Base-by-base conservation (phyloP, 768 basidiomycete species). In the Lanmaoa pseudosensibilis region DNA sequence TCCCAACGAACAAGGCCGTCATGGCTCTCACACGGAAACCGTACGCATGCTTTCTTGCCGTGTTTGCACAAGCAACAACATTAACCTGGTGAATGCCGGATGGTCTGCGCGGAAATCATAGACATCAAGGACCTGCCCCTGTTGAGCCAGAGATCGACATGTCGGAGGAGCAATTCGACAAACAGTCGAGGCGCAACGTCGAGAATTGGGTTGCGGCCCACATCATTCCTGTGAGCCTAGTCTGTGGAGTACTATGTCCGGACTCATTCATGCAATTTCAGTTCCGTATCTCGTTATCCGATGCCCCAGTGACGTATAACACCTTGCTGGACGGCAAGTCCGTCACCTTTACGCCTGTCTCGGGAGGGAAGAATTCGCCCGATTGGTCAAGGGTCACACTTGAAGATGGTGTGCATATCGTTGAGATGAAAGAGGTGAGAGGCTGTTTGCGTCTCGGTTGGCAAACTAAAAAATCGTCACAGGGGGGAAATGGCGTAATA, bases 1-100 rank as follows among this genome's bases (percentile, higher is more conserved):
- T 87, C 5, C 93, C 93, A 1, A 90, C 88, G 25, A 94, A 96
- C 72, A 90, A 87, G 70, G 93, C 92, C 10, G 84, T 94, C 16
- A 91, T 93, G 83, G 85, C 86, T 5, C 74, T 94, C 51, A 69
- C 84, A 3, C 75, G 84, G 65, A 94, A 94, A 73, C 93, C 93
- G 90, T 94, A 73, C 74, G 89, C 77, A 32, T 1, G 2, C n/a
- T 10, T 27, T 15, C 39, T 27, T 18, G 1, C 34, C 49, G 5
- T 9, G 12, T 43, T 25, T 15, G 8, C 43, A 21, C 39, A n/a
- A 19, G 5, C 13, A 6, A 6, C 2, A 27, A 27, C 27, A 11
- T 10, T 48, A 1, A 46, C n/a, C n/a, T 33, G 1, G 11, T 2
- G 5, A 40, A 41, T 1, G 16, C 12, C 4, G 39, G 9, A 38